Percentiles rank a stretch among this genome's conserved stretches.
These are phyloP conservation scores for Calonectria ilicicola DNA, from an alignment of 2,329 filamentous ascomycete genomes.

Conservation along the genomic window DNA sequence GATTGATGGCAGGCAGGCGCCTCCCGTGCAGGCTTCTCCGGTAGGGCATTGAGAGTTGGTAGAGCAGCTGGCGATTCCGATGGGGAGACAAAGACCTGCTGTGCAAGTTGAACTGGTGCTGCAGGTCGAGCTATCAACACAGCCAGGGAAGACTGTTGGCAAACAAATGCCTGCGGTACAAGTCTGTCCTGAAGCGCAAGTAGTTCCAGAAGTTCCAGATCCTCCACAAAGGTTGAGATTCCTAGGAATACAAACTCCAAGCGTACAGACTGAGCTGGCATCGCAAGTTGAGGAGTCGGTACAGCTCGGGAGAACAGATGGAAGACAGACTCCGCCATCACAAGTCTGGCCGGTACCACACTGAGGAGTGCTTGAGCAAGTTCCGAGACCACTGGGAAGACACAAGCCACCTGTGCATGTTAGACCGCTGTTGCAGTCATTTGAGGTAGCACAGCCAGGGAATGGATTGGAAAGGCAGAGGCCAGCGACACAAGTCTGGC, in stretches of 20 bases:
- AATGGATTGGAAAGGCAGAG: neutral
- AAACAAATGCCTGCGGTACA: constrained; percentile 15
- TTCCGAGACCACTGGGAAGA: neutral
- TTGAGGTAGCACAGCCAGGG: neutral
- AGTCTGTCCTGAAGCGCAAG: neutral
- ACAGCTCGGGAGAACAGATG: neutral
- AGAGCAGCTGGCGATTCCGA: neutral
- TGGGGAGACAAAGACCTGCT: constrained; percentile 1
- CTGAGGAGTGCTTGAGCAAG: neutral
- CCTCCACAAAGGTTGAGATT: neutral
- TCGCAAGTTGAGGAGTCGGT: neutral
- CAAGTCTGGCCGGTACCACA: constrained; percentile 7
- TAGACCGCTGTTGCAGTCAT: neutral
- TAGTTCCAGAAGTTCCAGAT: neutral
- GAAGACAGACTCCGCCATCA: neutral
- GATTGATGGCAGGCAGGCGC: constrained; percentile 2
- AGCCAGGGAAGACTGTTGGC: neutral
- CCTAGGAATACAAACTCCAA: constrained; percentile 12
- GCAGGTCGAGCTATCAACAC: neutral
- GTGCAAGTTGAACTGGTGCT: neutral
- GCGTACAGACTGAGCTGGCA: neutral
- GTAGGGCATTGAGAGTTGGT: neutral
- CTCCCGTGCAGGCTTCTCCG: neutral
- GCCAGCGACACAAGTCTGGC: neutral
- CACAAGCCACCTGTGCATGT: neutral